Percentiles rank a stretch among this genome's conserved stretches.
phyloP scores from a whole-genome alignment of 2,329 filamentous ascomycete genomes.

The Pseudocercospora cruenta region DNA sequence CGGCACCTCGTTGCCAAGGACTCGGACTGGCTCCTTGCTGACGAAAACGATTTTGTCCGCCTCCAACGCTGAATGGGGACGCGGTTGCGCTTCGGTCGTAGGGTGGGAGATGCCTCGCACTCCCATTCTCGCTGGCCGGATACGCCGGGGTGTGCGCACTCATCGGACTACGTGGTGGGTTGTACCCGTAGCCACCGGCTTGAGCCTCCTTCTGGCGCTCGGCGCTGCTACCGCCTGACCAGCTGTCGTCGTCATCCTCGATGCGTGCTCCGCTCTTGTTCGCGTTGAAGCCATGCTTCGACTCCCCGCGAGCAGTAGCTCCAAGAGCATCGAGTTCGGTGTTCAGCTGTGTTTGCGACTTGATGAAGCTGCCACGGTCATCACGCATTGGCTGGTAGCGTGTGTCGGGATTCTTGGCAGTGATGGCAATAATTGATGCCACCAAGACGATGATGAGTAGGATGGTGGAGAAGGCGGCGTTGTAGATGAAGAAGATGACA shows the following conservation, averaged over 20 bases:
- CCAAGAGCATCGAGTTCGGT: conserved; percentile 90
- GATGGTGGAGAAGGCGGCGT: conserved; percentile 80
- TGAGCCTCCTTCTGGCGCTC: conserved; percentile 43
- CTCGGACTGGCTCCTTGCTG: conserved; percentile 53
- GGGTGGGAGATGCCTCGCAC: conserved; percentile 45
- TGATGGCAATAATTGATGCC: conserved; percentile 76
- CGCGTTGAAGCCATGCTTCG: conserved; percentile 57
- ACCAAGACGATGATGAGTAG: conserved; percentile 81
- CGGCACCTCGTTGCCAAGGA: conserved; percentile 68
- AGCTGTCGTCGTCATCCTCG: conserved; percentile 71
- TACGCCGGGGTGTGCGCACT: conserved; percentile 53
- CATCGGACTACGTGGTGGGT: conserved; percentile 54
- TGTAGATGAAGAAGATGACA: conserved; percentile 85
- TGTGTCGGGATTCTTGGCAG: conserved; percentile 91
- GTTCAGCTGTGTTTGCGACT: conserved; percentile 84
- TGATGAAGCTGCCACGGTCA: conserved; percentile 95
- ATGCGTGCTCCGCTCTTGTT: conserved; percentile 59
- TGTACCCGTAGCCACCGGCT: conserved; percentile 33
- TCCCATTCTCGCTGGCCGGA: conserved; percentile 44
- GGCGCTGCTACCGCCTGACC: conserved; percentile 61
- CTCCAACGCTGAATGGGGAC: conserved; percentile 35
- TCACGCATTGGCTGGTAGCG: conserved; percentile 97
- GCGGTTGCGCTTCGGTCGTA: conserved; percentile 40
- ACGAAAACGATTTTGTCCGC: conserved; percentile 31
- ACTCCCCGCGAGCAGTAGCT: conserved; percentile 82